Conservation (phyloP, 768 basidiomycete genomes). For the Termitomyces sp. region DNA sequence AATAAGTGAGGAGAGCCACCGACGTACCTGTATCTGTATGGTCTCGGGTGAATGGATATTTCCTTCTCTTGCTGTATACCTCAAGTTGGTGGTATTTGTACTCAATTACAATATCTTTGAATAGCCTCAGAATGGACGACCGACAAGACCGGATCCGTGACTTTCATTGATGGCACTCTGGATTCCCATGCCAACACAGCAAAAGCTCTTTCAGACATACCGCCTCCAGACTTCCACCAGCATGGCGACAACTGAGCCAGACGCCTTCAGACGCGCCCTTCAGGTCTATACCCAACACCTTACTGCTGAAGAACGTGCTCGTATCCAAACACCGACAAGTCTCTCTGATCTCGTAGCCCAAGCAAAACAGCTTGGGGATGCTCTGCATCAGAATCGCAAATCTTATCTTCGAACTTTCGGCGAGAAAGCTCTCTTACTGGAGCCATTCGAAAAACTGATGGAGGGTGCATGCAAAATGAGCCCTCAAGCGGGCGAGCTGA, state of each 20-base stretch:
- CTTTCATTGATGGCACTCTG: no score
- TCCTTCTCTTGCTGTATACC: no score
- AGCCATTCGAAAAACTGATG: neutral
- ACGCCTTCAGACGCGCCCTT: neutral
- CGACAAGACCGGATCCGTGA: no score
- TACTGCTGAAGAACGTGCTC: neutral
- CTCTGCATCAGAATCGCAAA: neutral
- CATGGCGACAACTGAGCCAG: neutral
- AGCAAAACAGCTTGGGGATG: neutral
- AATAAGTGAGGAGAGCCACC: no score
- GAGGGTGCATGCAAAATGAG: conserved; percentile 1
- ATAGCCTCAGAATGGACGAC: no score
- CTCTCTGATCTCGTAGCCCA: neutral
- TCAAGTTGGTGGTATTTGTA: no score
- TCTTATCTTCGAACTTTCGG: neutral
- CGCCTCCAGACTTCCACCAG: neutral
- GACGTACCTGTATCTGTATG: no score
- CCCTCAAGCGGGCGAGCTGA: neutral
- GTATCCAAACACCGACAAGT: neutral
- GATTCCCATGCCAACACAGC: no score
- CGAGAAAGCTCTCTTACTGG: neutral
- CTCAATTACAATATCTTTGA: no score
- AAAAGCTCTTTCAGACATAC: no score
- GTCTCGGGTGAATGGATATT: no score
- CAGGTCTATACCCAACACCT: conserved; percentile 4